phyloP scores from a whole-genome alignment of 139 green algal genomes.

The Chlamydomonas incerta region DNA sequence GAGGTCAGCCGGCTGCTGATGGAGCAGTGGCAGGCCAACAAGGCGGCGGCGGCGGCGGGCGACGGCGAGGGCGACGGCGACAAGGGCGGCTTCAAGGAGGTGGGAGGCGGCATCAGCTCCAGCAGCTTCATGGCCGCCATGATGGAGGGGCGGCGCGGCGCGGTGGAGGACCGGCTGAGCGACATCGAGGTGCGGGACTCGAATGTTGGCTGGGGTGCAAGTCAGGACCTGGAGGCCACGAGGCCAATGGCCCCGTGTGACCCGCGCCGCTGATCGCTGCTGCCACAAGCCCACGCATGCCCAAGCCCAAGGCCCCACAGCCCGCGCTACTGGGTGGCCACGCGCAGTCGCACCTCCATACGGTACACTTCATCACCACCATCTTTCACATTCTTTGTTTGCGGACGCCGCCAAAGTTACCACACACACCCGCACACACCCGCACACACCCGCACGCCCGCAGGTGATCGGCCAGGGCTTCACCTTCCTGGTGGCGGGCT shows the following conservation, averaged over 20 bases:
- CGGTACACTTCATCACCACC: too few species aligned
- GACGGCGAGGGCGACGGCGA: background rate
- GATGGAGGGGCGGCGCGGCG: background rate
- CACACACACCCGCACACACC: too few species aligned
- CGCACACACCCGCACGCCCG: background rate
- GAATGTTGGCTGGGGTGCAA: too few species aligned
- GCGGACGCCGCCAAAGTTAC: too few species aligned
- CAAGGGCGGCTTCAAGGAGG: background rate
- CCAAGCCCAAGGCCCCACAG: too few species aligned
- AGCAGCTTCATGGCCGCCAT: conserved; percentile 2
- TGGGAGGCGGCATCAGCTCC: background rate
- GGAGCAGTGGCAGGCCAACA: background rate
- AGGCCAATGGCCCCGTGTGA: too few species aligned
- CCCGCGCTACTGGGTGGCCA: too few species aligned
- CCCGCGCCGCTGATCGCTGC: too few species aligned
- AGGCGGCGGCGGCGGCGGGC: background rate
- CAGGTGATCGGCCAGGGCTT: conserved; percentile 16
- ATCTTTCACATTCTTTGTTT: too few species aligned
- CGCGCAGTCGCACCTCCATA: too few species aligned
- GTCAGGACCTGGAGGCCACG: too few species aligned
- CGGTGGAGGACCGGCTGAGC: background rate
- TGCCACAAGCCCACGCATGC: too few species aligned
- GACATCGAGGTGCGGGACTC: background rate
- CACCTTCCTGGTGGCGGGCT: conserved; percentile 26
- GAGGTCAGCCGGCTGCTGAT: background rate